Conservation (phyloP, 768 basidiomycete species). For the Kwoniella shandongensis region DNA sequence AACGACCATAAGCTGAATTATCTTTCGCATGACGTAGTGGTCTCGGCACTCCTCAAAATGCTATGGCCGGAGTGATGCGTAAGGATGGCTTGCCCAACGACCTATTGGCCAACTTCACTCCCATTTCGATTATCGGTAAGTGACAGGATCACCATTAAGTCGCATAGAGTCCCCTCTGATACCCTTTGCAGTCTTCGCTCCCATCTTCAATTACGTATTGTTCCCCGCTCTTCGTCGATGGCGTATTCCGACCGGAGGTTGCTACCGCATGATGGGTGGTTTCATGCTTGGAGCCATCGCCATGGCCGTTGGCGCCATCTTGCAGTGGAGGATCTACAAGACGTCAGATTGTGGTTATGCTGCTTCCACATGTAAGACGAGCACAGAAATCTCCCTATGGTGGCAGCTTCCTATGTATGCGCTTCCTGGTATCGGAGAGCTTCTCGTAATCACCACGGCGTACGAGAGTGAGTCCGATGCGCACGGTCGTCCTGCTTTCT, state of each 20-base stretch:
- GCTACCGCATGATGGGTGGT: slow-evolving; percentile 20
- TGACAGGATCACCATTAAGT: too few relatives aligned
- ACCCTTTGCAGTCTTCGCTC: slow-evolving; percentile 22
- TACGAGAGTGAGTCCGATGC: slow-evolving; percentile 16
- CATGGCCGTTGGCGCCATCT: slow-evolving; percentile 48
- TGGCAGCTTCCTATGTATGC: slow-evolving; percentile 44
- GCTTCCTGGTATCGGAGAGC: slow-evolving; percentile 45
- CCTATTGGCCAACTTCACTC: slow-evolving; percentile 47
- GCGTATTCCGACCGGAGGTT: slow-evolving; percentile 18
- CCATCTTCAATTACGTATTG: slow-evolving; percentile 45
- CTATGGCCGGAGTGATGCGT: too few relatives aligned
- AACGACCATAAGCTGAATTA: slow-evolving; percentile 43
- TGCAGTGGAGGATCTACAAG: slow-evolving; percentile 50
- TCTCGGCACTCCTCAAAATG: too few relatives aligned
- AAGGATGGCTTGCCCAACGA: slow-evolving; percentile 53
- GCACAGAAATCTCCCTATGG: slow-evolving; percentile 36
- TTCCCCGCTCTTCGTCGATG: slow-evolving; percentile 26
- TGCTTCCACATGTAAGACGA: slow-evolving; percentile 37
- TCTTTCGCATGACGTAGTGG: too few relatives aligned
- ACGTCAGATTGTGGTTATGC: slow-evolving; percentile 47
- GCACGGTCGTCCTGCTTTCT: background rate
- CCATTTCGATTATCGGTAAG: slow-evolving; percentile 38
- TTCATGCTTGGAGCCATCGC: slow-evolving; percentile 22
- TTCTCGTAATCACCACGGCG: slow-evolving; percentile 43
- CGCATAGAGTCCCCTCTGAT: slow-evolving; percentile 29